Evolutionary conservation across 2,329 filamentous ascomycete genomes (phyloP).

Genomic region (Fusarium kyushuense): DNA sequence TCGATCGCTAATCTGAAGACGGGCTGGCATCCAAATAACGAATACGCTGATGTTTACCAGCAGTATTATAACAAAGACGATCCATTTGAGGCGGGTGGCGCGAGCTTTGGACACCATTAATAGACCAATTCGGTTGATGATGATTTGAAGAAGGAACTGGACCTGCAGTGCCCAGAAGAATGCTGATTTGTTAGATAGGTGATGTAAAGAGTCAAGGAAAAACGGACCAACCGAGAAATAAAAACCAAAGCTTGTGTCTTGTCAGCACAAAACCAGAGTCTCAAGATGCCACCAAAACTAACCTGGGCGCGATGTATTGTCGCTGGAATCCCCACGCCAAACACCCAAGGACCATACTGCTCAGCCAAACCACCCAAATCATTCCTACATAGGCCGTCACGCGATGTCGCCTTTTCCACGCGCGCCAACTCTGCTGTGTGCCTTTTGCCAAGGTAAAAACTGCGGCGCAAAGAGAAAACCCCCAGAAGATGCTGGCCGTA

Average conservation of each 20-base stretch:
- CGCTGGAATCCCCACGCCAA: slow-evolving; percentile 43
- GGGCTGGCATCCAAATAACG: slow-evolving; percentile 66
- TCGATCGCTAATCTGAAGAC: slow-evolving; percentile 56
- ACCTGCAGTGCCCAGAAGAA: slow-evolving; percentile 58
- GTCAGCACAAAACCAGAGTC: background rate
- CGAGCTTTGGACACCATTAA: slow-evolving; percentile 55
- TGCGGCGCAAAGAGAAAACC: slow-evolving; percentile 37
- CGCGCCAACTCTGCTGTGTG: slow-evolving; percentile 18
- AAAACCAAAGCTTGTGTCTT: slow-evolving; percentile 31
- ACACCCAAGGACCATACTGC: slow-evolving; percentile 40
- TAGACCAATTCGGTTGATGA: slow-evolving; percentile 64
- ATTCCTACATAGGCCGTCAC: slow-evolving; percentile 37
- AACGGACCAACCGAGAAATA: slow-evolving; percentile 42
- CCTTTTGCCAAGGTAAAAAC: slow-evolving; percentile 35
- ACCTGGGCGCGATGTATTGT: slow-evolving; percentile 45
- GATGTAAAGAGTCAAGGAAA: fast-evolving
- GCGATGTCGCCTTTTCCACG: slow-evolving; percentile 31
- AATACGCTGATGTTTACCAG: slow-evolving; percentile 65
- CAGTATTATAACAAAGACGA: slow-evolving; percentile 59
- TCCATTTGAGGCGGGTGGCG: slow-evolving; percentile 57
- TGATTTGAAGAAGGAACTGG: slow-evolving; percentile 65
- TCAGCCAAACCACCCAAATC: slow-evolving; percentile 44
- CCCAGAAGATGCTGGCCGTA: slow-evolving; percentile 44
- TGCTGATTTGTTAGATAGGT: slow-evolving; percentile 5
- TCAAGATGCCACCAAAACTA: background rate